phyloP scores from a whole-genome alignment of 176 grass and related monocot species.

The Aegilops bicornis region DNA sequence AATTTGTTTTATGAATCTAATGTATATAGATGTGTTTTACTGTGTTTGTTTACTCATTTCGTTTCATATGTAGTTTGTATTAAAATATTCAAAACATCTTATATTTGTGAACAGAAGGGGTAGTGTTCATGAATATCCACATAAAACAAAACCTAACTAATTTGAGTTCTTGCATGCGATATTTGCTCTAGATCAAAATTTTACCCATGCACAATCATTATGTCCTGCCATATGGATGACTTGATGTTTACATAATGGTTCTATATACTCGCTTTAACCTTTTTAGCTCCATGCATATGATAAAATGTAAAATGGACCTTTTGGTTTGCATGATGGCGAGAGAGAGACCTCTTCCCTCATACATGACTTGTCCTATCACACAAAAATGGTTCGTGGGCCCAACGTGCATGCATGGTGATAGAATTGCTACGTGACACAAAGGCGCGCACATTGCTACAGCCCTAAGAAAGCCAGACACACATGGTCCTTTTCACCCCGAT shows the following conservation, averaged over 20 bases:
- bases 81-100: too few species aligned
- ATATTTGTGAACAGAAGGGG: too few species aligned
- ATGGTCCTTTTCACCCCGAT: constrained; percentile 27
- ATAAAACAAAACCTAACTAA: too few species aligned
- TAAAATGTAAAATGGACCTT: constrained; percentile 43
- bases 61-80: too few species aligned
- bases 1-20: too few species aligned
- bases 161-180: too few species aligned
- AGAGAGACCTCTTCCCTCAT: neutral
- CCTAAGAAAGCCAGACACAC: constrained; percentile 41
- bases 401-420: constrained; percentile 20
- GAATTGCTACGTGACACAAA: constrained; percentile 54
- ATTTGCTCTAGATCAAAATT: neutral
- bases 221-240: neutral
- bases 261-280: neutral
- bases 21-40: too few species aligned
- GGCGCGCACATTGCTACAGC: constrained; percentile 33
- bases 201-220: neutral
- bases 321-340: constrained; percentile 33
- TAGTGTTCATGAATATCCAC: too few species aligned
- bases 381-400: constrained; percentile 37
- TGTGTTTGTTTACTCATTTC: too few species aligned
- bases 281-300: constrained; percentile 32
- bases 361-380: constrained; percentile 71
- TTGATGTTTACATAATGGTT: constrained; percentile 26